Evolutionary conservation across 495 filamentous ascomycete genomes (phyloP).

Genomic region (Margaritispora aquatica): DNA sequence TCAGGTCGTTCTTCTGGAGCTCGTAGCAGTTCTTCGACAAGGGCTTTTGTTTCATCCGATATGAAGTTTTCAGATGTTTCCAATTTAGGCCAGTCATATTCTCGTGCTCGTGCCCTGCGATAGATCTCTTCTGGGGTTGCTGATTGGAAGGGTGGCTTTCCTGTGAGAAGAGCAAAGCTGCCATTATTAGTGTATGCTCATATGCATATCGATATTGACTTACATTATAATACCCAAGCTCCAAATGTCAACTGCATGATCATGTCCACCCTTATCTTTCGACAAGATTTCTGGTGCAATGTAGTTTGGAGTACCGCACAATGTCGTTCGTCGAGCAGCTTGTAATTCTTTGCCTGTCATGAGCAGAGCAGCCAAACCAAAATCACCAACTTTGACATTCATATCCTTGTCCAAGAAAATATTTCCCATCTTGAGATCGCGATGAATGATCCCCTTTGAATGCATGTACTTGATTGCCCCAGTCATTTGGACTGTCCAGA

Average conservation of each 20-base stretch:
- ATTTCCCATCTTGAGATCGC: constrained; percentile 97
- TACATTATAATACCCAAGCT: constrained; percentile 94
- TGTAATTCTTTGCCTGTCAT: constrained; percentile 80
- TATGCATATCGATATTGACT: constrained; percentile 25
- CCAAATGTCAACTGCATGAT: constrained; percentile 91
- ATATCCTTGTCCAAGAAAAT: constrained; percentile 93
- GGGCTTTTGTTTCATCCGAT: constrained; percentile 58
- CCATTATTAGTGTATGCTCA: constrained; percentile 4
- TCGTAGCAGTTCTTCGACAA: constrained; percentile 69
- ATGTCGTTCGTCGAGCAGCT: constrained; percentile 69
- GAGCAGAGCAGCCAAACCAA: constrained; percentile 90
- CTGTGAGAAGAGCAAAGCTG: constrained; percentile 82
- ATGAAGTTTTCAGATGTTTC: constrained; percentile 43
- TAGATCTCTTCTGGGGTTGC: constrained; percentile 84
- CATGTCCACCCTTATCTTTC: constrained; percentile 79
- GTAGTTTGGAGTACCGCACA: constrained; percentile 98
- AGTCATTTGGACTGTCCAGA: constrained; percentile 87
- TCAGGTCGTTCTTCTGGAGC: constrained; percentile 69
- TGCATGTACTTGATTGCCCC: constrained; percentile 98
- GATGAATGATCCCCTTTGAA: constrained; percentile 86
- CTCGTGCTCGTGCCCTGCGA: constrained; percentile 59
- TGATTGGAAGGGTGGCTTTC: constrained; percentile 85
- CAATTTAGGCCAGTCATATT: constrained; percentile 69
- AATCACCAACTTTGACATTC: constrained; percentile 98
- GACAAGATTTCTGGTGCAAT: constrained; percentile 94